Conservation (phyloP, 176 grass and related monocot genomes). For the Ensete glaucum region DNA sequence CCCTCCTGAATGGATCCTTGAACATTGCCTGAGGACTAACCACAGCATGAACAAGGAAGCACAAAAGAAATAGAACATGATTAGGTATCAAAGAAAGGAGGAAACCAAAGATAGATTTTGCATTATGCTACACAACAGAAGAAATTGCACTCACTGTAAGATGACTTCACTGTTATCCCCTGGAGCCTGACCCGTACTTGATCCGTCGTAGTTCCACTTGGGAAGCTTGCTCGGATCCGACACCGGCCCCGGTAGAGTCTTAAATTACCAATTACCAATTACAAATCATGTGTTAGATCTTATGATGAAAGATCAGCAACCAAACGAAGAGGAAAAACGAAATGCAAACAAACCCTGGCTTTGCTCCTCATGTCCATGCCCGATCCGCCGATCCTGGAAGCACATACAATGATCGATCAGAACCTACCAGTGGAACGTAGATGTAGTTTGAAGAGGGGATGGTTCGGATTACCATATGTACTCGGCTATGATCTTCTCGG, state of each 20-base stretch:
- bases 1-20: conserved; percentile 23
- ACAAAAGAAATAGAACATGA: background rate
- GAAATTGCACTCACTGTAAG: conserved; percentile 9
- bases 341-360: conserved; percentile 9
- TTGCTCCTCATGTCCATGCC: conserved; percentile 26
- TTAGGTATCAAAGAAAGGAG: background rate
- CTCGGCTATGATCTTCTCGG: conserved; percentile 17
- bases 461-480: conserved; percentile 16
- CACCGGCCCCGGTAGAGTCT: conserved; percentile 11
- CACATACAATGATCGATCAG: background rate
- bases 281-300: background rate
- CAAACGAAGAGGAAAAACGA: background rate
- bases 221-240: conserved; percentile 3
- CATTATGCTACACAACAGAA: background rate
- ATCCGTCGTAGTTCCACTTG: conserved; percentile 26
- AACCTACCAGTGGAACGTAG: background rate
- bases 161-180: conserved; percentile 20
- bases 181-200: conserved; percentile 17
- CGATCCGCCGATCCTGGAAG: conserved; percentile 15
- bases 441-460: background rate
- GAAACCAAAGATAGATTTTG: background rate
- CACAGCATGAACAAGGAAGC: background rate
- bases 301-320: background rate
- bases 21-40: conserved; percentile 13
- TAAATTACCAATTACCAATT: too few relatives aligned